These are phyloP conservation scores for Liriodendron chinense DNA, from an alignment of 164 flowering plant species.

Conservation along the genomic window DNA sequence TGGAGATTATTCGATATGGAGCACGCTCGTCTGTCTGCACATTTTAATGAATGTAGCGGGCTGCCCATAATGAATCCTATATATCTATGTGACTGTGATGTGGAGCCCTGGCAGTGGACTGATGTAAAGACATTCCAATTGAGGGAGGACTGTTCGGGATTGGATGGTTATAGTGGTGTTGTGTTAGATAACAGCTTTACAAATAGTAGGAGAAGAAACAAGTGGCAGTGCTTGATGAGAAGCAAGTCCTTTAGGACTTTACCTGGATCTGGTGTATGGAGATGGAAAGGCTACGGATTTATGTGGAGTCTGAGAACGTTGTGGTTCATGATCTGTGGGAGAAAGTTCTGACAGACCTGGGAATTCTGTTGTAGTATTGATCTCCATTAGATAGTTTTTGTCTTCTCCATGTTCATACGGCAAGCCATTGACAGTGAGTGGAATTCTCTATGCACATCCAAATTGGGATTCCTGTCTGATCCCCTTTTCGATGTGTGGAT, in stretches of 20 bases:
- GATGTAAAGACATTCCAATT: conserved; percentile 14
- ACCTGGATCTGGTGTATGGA: conserved; percentile 42
- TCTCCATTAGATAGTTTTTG: too few species aligned
- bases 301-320: conserved; percentile 38
- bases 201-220: conserved; percentile 9
- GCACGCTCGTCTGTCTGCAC: conserved; percentile 39
- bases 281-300: conserved; percentile 39
- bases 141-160: conserved; percentile 3
- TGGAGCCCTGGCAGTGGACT: conserved; percentile 35
- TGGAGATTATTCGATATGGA: conserved; percentile 69
- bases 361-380: too few species aligned
- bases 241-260: conserved; percentile 50
- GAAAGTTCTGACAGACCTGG: conserved; percentile 19
- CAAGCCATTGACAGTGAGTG: too few species aligned
- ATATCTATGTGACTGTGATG: conserved; percentile 53
- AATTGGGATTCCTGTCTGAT: too few species aligned
- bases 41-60: conserved; percentile 48
- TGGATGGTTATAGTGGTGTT: conserved; percentile 14
- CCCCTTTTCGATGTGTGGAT: too few species aligned
- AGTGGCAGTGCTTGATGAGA: conserved; percentile 32
- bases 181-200: conserved; percentile 20
- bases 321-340: conserved; percentile 43
- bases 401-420: too few species aligned
- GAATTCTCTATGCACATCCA: too few species aligned
- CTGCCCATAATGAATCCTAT: conserved; percentile 47